Base-by-base conservation (phyloP, 805 yeast species). In the Starmerella lactis-condensi region DNA sequence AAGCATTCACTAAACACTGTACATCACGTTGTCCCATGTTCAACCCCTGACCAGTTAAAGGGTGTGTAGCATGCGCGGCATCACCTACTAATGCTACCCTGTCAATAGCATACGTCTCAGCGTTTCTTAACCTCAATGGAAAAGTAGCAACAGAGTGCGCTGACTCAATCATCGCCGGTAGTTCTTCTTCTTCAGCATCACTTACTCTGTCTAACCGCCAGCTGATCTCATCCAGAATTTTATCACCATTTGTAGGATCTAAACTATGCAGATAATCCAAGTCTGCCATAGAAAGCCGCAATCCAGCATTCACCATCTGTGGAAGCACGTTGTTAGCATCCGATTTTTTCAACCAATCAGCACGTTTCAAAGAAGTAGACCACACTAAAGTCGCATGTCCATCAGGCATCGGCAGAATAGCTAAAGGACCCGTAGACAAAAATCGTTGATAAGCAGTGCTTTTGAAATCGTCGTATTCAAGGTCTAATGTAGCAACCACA, bases 1-100 rank as follows among this genome's bases (percentile, higher is more conserved):
- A 47, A 0, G 85, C 77, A 2, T 50, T 57, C 1, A 74, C 70
- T 19, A 89, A 60, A 2, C 72, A 58, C 35, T 72, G 71, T 2
- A 79, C 94, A 50, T 89, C 98, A 17, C 75, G 73, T 52, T 83
- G 95, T 14, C 98, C 98, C 93, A 85, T 82, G 53, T 89, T 89
- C 34, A 89, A 64, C 17, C 98, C 98, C 55, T 89, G 98, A 7
- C 98, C 98, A 4, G 95, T 95, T 37, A 89, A 61, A 2, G 98
- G 98, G 51, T 89, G 96, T 1, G 93, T 79, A 0, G 95, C 75
- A 46, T 89, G 98, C 0, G 96, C 96, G 1, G 98, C 96, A 54
- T 89, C 98, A 17, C 98, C 98, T 7, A 85, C 77, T n/a, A 89
- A 57, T 0, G 95, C 96, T 19, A 85, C 65, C 42, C 96, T 62